Base-by-base conservation (phyloP, 768 basidiomycete genomes). In the Brasilioporus rufonigricans region DNA sequence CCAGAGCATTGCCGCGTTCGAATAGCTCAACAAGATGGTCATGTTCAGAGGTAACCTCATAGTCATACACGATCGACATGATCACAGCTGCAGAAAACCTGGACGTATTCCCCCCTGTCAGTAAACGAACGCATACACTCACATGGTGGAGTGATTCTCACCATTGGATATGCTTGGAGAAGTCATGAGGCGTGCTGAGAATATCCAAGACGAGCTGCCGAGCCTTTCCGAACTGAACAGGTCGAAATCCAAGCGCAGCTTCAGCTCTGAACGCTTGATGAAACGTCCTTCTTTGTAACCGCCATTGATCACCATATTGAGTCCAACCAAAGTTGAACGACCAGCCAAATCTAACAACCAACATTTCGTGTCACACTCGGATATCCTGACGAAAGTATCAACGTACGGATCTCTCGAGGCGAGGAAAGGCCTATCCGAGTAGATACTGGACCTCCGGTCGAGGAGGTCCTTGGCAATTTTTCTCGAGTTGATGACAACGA, bases 1-100 rank as follows among this genome's bases (percentile, higher is more conserved):
- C 41, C 23, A 44, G 16, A 8, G 41, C 23, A 3, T 16, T 44
- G 13, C 41, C 41, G 6, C 41, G 24, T 44, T 44, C 41, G 12
- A 44, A 26, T 10, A 26, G 12, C n/a, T 44, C 41, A 16, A 44
- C 24, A 24, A 44, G 18, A 10, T 26, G 24, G 24, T 44, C 41
- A 5, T 44, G 41, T 26, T 44, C 24, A 14, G 41, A 24, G 10
- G 41, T 24, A 24, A 44, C 41, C 8, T 44, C 26, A 36, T 46
- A 64, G n/a, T 75, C 79, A 39, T 80, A 80, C 9, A 72, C 67
- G 13, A 78, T 64, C 16, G 72, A 69, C 52, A 79, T 62, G 39
- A 76, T 66, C 2, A 76, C 68, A 1, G 73, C 64, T 14, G 74
- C 69, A 10, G 73, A 64, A 38, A 67, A 61, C 50, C 75, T 74